These are phyloP conservation scores for Syzygium malaccense DNA, from an alignment of 441 rosid species.

Conservation along the genomic window DNA sequence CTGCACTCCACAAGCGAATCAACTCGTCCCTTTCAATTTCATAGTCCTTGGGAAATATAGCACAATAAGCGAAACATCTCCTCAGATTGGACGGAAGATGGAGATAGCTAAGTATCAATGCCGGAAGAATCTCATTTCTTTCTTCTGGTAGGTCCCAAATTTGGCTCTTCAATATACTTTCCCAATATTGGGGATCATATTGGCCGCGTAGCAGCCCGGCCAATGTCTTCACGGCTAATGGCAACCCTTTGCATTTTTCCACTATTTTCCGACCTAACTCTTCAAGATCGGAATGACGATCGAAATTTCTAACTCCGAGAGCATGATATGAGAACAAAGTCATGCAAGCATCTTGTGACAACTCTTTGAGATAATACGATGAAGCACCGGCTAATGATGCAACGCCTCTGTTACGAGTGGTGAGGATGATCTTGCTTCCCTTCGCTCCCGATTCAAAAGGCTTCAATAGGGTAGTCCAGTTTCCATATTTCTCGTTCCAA, in stretches of 20 bases:
- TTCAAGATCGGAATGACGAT: accelerated
- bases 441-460: not conserved
- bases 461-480: not conserved
- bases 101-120: not conserved
- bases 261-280: accelerated
- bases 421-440: not conserved
- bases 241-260: not conserved
- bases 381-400: accelerated
- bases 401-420: accelerated
- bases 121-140: accelerated
- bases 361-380: accelerated
- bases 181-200: accelerated
- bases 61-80: not conserved
- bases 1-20: not conserved
- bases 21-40: not conserved
- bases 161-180: not conserved
- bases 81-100: accelerated
- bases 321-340: not conserved
- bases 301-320: accelerated
- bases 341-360: not conserved
- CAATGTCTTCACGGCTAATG: not conserved
- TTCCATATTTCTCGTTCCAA: not conserved
- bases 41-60: not conserved
- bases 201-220: accelerated
- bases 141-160: not conserved